These are phyloP conservation scores for Neoascochyta sp. DNA, from an alignment of 2,329 filamentous ascomycete species.

Conservation along the genomic window DNA sequence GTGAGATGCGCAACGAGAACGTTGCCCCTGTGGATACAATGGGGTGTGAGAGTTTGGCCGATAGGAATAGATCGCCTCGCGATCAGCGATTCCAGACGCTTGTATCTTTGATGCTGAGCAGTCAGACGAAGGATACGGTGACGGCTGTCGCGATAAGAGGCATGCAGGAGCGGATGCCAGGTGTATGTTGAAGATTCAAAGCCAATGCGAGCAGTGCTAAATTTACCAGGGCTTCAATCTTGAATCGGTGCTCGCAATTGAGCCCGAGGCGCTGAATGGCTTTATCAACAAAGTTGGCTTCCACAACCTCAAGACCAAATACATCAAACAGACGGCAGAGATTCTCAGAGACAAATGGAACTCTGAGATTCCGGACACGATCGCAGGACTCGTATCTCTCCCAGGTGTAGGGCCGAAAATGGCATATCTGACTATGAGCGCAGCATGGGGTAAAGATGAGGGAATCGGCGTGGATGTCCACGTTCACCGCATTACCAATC, in stretches of 20 bases:
- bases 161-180: constrained; percentile 68
- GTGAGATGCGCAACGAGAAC: constrained; percentile 70
- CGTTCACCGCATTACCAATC: constrained; percentile 89
- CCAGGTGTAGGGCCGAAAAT: constrained; percentile 94
- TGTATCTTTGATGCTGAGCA: constrained; percentile 83
- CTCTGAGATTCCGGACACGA: constrained; percentile 75
- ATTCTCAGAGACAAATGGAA: constrained; percentile 67
- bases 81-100: constrained; percentile 81
- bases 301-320: constrained; percentile 90
- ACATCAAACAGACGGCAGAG: constrained; percentile 69
- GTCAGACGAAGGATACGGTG: constrained; percentile 89
- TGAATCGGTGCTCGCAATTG: constrained; percentile 70
- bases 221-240: constrained; percentile 59
- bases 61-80: constrained; percentile 46
- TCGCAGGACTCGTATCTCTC: constrained; percentile 69
- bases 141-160: constrained; percentile 78
- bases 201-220: constrained; percentile 6
- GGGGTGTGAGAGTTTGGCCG: constrained; percentile 80
- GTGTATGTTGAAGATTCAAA: too few relatives aligned
- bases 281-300: constrained; percentile 85
- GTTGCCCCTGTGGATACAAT: constrained; percentile 91
- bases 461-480: constrained; percentile 94
- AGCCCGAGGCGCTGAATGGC: constrained; percentile 63
- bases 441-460: constrained; percentile 64
- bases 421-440: constrained; percentile 82